phyloP scores from a whole-genome alignment of 2,329 filamentous ascomycete genomes.

The Pseudogymnoascus pannorum region DNA sequence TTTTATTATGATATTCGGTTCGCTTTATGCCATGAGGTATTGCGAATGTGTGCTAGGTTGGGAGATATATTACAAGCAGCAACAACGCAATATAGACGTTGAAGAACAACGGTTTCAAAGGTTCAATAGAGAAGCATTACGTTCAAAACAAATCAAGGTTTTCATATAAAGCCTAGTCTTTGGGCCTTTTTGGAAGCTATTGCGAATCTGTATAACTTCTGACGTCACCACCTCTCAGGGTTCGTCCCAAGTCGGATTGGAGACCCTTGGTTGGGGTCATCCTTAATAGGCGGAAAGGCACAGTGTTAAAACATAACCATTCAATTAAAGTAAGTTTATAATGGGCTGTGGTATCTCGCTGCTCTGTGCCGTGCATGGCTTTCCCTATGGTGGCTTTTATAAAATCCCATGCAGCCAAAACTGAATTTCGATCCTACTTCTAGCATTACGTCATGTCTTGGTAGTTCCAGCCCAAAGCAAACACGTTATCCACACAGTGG shows the following conservation, averaged over 20 bases:
- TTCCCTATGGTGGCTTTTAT: not conserved
- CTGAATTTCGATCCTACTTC: not conserved
- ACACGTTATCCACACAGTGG: not conserved
- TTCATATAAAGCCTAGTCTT: not conserved
- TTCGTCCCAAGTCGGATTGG: not conserved
- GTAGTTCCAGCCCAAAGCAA: not conserved
- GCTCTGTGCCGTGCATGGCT: not conserved
- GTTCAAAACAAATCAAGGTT: not conserved
- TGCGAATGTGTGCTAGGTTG: not conserved
- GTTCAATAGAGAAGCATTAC: not conserved
- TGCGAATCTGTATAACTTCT: not conserved
- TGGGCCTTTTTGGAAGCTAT: slow-evolving; percentile 4
- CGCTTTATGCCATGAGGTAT: not conserved
- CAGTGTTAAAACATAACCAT: not conserved
- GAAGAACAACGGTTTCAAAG: not conserved
- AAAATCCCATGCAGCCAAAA: not conserved
- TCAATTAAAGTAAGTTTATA: not conserved
- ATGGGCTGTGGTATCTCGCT: not conserved
- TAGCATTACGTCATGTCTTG: not conserved
- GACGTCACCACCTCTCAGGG: not conserved
- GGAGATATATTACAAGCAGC: not conserved
- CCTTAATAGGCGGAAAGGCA: not conserved
- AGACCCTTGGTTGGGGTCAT: not conserved
- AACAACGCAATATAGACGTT: not conserved
- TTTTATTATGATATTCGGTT: not conserved